Evolutionary conservation across 768 basidiomycete species (phyloP).

Genomic region (Leccinum boreale): DNA sequence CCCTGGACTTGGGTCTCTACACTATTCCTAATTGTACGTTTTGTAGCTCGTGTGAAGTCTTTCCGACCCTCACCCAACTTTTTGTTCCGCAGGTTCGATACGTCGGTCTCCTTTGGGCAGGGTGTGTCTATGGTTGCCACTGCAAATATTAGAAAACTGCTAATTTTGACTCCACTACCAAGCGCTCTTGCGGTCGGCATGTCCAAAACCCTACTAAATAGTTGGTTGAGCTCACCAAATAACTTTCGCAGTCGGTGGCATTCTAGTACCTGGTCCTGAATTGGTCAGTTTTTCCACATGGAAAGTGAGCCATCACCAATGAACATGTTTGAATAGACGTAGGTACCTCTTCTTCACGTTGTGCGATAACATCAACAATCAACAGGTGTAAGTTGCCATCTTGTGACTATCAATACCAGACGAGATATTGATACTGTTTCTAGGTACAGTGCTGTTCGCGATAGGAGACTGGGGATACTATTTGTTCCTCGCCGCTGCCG

Average conservation of each 20-base stretch:
- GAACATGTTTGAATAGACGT: background rate
- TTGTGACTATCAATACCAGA: background rate
- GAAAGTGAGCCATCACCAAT: background rate
- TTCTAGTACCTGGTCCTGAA: background rate
- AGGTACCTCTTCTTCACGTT: background rate
- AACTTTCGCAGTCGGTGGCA: background rate
- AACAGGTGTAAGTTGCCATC: background rate
- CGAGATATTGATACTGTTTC: background rate
- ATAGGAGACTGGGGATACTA: background rate
- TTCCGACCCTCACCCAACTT: background rate
- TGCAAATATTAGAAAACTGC: background rate
- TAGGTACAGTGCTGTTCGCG: background rate
- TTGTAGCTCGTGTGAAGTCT: background rate
- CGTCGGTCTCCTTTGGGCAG: background rate
- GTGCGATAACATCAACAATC: background rate
- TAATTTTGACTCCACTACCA: background rate
- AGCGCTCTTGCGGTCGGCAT: background rate
- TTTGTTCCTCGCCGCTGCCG: background rate
- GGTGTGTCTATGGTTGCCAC: background rate
- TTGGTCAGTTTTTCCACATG: background rate
- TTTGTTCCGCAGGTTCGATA: background rate
- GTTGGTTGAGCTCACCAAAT: background rate
- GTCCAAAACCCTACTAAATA: background rate
- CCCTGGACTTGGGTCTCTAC: background rate
- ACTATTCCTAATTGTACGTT: background rate